phyloP scores from a whole-genome alignment of 1,284 basidiomycete species.

The Ceratobasidium theobromae region DNA sequence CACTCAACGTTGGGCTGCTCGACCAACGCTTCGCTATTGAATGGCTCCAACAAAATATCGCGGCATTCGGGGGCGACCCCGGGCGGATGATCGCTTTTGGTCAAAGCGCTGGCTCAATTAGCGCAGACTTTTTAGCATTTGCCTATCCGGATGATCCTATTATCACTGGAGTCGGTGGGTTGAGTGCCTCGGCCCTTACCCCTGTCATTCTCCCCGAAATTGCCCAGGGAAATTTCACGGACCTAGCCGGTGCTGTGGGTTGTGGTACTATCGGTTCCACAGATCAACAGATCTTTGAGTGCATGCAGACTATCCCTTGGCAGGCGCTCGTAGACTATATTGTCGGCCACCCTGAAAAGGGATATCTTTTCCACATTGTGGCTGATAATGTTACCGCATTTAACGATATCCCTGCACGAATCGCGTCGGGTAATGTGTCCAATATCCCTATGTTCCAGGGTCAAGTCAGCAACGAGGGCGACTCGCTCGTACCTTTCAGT shows the following conservation, averaged over 20 bases:
- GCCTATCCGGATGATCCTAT: slow-evolving; percentile 29
- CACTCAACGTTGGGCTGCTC: slow-evolving; percentile 42
- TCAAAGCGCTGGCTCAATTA: slow-evolving; percentile 34
- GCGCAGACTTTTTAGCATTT: neutral
- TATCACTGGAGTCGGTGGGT: neutral
- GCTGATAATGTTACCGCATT: slow-evolving; percentile 13
- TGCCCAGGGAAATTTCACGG: slow-evolving; percentile 16
- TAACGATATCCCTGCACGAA: neutral
- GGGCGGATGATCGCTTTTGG: slow-evolving; percentile 40
- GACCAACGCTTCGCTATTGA: slow-evolving; percentile 50
- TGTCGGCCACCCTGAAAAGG: slow-evolving; percentile 14
- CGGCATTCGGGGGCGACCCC: slow-evolving; percentile 50
- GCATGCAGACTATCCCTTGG: slow-evolving; percentile 29
- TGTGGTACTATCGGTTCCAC: neutral
- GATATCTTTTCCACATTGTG: slow-evolving; percentile 3
- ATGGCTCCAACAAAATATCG: slow-evolving; percentile 51
- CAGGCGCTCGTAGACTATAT: neutral
- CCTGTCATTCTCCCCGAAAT: neutral
- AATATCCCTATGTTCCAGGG: slow-evolving; percentile 12
- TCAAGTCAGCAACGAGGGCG: slow-evolving; percentile 1
- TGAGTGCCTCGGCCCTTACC: neutral
- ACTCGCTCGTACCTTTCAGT: slow-evolving; percentile 23
- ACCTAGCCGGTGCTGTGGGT: slow-evolving; percentile 24
- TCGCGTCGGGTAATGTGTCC: slow-evolving; percentile 3
- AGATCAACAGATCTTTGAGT: slow-evolving; percentile 11